phyloP scores from a whole-genome alignment of 2,329 filamentous ascomycete species.

The Fusarium pseudocircinatum region DNA sequence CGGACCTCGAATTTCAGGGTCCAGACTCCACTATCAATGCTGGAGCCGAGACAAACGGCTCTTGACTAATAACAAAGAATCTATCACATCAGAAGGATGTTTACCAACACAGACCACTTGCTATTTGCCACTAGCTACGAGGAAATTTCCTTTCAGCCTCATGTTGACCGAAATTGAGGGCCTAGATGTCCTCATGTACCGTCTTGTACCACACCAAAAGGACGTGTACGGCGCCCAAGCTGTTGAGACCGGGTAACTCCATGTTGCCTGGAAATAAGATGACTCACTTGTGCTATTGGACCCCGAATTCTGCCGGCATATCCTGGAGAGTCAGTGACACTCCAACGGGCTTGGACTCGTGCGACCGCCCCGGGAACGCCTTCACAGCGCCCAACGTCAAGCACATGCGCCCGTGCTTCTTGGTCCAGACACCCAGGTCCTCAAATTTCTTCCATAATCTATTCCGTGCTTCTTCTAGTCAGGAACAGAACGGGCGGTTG shows the following conservation, averaged over 20 bases:
- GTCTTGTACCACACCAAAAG: conserved; percentile 28
- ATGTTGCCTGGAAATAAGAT: conserved; percentile 17
- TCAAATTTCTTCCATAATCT: neutral
- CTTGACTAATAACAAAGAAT: conserved; percentile 11
- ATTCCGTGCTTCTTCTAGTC: conserved; percentile 22
- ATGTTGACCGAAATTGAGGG: conserved; percentile 7
- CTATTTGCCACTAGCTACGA: conserved; percentile 12
- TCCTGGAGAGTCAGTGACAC: conserved; percentile 13
- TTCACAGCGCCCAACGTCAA: neutral
- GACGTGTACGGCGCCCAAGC: conserved; percentile 2
- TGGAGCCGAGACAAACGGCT: neutral
- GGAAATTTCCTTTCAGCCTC: conserved; percentile 15
- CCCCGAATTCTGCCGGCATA: conserved; percentile 22
- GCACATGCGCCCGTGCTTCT: conserved; percentile 20
- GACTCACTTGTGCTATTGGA: conserved; percentile 4
- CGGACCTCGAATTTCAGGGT: conserved; percentile 22
- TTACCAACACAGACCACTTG: conserved; percentile 19
- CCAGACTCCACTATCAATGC: conserved; percentile 20
- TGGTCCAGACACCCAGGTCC: neutral
- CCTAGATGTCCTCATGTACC: conserved; percentile 11
- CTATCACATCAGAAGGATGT: neutral
- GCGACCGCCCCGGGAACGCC: neutral
- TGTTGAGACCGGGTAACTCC: conserved; percentile 7
- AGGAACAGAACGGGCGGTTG: neutral
- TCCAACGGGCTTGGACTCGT: neutral